These are phyloP conservation scores for Sporothrix globosa DNA, from an alignment of 2,329 filamentous ascomycete species.

Conservation along the genomic window DNA sequence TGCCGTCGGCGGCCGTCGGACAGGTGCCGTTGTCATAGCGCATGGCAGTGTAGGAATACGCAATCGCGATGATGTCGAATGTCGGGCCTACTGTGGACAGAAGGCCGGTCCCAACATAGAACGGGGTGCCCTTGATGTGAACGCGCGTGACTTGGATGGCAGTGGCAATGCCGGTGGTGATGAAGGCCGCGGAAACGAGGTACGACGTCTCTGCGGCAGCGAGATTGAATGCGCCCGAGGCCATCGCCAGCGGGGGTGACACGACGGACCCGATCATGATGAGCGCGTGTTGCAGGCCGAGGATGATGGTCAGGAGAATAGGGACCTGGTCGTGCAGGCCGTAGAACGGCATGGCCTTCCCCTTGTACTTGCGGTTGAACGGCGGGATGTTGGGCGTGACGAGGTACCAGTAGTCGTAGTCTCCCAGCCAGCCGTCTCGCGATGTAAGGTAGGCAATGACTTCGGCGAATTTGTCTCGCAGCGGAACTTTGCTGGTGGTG, in stretches of 20 bases:
- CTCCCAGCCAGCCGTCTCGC: constrained; percentile 23
- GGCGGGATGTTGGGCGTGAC: constrained; percentile 58
- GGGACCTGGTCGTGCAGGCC: constrained; percentile 71
- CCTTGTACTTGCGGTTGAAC: constrained; percentile 54
- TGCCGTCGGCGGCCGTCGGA: constrained; percentile 59
- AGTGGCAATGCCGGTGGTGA: constrained; percentile 67
- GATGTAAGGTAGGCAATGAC: constrained; percentile 16
- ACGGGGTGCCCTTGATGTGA: constrained; percentile 53
- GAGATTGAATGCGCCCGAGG: constrained; percentile 62
- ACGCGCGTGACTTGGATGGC: constrained; percentile 64
- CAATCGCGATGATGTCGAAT: constrained; percentile 68
- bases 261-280: constrained; percentile 64
- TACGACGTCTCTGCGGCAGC: constrained; percentile 60
- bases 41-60: constrained; percentile 62
- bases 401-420: constrained; percentile 46
- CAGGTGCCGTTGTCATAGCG: constrained; percentile 69
- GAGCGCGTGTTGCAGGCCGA: constrained; percentile 71
- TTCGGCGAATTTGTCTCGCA: constrained; percentile 4
- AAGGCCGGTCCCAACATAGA: constrained; percentile 66
- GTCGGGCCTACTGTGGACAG: constrained; percentile 71
- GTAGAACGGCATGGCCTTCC: constrained; percentile 66
- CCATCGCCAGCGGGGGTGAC: constrained; percentile 66
- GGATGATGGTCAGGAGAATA: constrained; percentile 64
- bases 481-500: constrained; percentile 15
- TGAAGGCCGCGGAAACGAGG: constrained; percentile 69